Evolutionary conservation across 164 flowering plant species (phyloP), one percentile per base, ranked within the genome.

Genomic region (Kingdonia uniflora): DNA sequence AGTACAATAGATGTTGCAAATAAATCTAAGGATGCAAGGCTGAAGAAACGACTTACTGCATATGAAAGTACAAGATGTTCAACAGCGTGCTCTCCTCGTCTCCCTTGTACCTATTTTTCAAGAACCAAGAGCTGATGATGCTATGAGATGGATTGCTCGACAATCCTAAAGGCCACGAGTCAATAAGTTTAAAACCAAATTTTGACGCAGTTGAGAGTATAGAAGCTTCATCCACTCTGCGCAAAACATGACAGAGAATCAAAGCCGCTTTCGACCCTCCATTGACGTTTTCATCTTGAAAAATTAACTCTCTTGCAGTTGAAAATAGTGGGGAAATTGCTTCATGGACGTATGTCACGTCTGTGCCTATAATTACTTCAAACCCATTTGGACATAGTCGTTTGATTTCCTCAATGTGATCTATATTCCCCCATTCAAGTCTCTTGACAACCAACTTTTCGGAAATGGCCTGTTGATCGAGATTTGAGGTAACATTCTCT

Each of bases 361-460:
- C 98, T 7, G 95, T 87, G 16, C 98, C 98, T 6, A 92, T 73
- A 26, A 87, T 85, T 46, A 85, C 73, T 2, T 92, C 82, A 53
- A 87, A 92, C 17, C 98, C 90, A 3, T 49, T 56, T 6, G 33
- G 48, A 51, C 58, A 67, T 42, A 72, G 29, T 52, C 66, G 74
- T 55, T 77, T 80, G 55, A 91, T 64, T 35, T 67, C 59, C 52
- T 71, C 67, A 2, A 87, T 73, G 21, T 87, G 73, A 44, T 68
- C 77, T 19, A 6, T 39, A 48, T 84, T 80, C 19, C 98, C 98
- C 96, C 98, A 92, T 33, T 87, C 82, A n/a, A 92, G 75, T 57
- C 57, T 77, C 68, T 55, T 69, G 24, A 59, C 57, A 11, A 62
- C 56, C 55, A 92, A 52, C 63, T 68, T 77, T 39, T 39, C 25